Evolutionary conservation across 2,329 filamentous ascomycete species (phyloP).

Genomic region (Ophiostoma sp.): DNA sequence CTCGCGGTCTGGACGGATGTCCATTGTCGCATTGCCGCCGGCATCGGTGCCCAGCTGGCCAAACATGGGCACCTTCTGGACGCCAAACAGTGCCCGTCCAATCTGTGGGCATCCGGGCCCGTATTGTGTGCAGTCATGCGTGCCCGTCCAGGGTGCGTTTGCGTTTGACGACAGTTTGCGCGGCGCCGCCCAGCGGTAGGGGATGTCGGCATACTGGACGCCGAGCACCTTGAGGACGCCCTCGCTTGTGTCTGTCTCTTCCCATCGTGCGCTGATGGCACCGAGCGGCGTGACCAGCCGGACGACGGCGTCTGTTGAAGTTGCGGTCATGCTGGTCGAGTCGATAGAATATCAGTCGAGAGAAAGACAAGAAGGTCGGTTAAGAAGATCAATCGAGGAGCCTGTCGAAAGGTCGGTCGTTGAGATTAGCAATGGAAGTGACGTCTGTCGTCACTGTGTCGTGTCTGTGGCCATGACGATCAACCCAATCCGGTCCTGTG

Average conservation of each 20-base stretch:
- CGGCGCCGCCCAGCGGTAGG: conserved; percentile 11
- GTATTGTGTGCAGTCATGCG: conserved; percentile 7
- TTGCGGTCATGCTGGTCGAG: neutral
- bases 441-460: neutral
- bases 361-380: too few species aligned
- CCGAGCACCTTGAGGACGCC: conserved; percentile 7
- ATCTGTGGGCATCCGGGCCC: conserved; percentile 18
- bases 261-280: conserved; percentile 33
- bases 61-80: conserved; percentile 17
- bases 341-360: neutral
- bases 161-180: neutral
- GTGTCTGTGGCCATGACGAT: neutral
- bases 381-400: neutral
- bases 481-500: neutral
- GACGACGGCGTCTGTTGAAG: conserved; percentile 27
- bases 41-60: conserved; percentile 16
- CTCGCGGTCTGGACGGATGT: neutral
- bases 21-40: neutral
- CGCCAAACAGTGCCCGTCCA: conserved; percentile 14
- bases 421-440: neutral
- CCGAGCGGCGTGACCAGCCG: conserved; percentile 2
- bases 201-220: conserved; percentile 15
- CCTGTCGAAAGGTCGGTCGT: neutral
- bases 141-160: neutral
- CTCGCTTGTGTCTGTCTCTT: conserved; percentile 31